Evolutionary conservation across 805 yeast genomes (phyloP), one percentile per base, ranked within the genome.

Genomic region (Candida xiaguanensis): DNA sequence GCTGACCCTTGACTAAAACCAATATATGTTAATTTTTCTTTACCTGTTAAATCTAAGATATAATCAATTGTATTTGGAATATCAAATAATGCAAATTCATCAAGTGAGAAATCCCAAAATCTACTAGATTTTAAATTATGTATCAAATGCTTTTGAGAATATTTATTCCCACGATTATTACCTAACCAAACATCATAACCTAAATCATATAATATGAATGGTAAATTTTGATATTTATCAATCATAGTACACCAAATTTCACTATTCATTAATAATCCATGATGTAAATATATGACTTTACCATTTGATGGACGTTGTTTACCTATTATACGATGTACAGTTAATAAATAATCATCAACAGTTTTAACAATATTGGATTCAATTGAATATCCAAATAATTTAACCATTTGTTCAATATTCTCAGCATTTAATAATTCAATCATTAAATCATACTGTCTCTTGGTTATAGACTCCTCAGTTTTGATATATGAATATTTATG

Each of bases 151-250:
- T 89, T 89, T 43, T 82, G 80, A 3, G 95, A 83, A 63, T 91
- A 91, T 64, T 91, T 93, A 63, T 91, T 93, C 8, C 50, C 75
- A 43, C 62, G 49, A 40, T 58, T 59, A 39, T 57, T 58, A 1
- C 98, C 98, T 46, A 91, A 67, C 91, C 95, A 91, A 5, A 91
- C 97, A 55, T 91, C 99, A 59, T 78, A 91, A 1, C 97, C 97
- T 34, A 79, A 57, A 42, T 89, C 88, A 44, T 81, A 81, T 24
- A 91, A 69, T 2, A 78, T 65, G 56, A 85, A 83, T 0, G 98
- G 96, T 34, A 93, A 61, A 49, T 69, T 69, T 24, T 50, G 44
- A 27, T 64, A 42, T 23, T 56, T 55, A 14, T 67, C 63, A 25
- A 67, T 48, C 74, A 68, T 69, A 7, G 74, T 68, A 29, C 65